phyloP scores from a whole-genome alignment of 768 basidiomycete genomes.

The Dacryopinax spathularia region DNA sequence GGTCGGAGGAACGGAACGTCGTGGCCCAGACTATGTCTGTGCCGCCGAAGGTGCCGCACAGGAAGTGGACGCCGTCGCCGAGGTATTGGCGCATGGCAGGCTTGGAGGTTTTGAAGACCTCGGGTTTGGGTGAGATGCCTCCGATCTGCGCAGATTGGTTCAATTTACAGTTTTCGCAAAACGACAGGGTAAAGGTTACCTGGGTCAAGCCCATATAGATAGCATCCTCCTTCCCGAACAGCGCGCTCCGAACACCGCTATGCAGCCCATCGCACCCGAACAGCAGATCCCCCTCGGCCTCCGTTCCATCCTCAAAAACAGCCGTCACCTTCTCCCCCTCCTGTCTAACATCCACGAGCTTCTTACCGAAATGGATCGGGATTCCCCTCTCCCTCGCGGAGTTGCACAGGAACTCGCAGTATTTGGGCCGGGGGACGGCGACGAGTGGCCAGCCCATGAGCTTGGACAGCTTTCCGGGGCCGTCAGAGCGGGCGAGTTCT shows the following conservation, averaged over 20 bases:
- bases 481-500: neutral
- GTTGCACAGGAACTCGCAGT: conserved; percentile 18
- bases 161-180: neutral
- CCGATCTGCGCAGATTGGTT: neutral
- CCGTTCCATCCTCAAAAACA: conserved; percentile 25
- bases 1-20: neutral
- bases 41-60: neutral
- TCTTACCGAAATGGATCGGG: conserved; percentile 24
- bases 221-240: conserved; percentile 28
- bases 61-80: conserved; percentile 25
- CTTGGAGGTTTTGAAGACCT: conserved; percentile 10
- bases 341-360: conserved; percentile 24
- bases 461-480: neutral
- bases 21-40: neutral
- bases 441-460: neutral
- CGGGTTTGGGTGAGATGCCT: conserved; percentile 19
- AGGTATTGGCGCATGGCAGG: conserved; percentile 24
- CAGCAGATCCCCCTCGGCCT: conserved; percentile 27
- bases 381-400: conserved; percentile 24
- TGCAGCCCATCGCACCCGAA: conserved; percentile 36
- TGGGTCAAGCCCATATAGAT: conserved; percentile 29
- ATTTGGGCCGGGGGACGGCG: neutral
- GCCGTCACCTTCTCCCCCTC: conserved; percentile 21
- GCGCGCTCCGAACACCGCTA: conserved; percentile 25
- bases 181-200: conserved; percentile 15